Conservation (phyloP, 2,329 filamentous ascomycete genomes). For the Neonectria faginata region DNA sequence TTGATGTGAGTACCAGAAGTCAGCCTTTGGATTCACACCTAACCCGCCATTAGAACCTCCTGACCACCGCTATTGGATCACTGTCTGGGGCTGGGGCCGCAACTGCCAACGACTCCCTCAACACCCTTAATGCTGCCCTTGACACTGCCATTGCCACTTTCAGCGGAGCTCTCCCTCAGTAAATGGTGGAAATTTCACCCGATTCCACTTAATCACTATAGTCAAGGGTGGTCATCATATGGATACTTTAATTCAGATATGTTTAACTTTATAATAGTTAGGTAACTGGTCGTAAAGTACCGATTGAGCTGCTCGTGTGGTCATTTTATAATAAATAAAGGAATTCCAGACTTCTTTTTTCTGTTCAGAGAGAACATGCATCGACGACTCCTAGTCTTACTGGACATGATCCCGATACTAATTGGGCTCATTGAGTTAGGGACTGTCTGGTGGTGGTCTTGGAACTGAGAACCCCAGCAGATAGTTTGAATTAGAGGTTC, state of each 20-base stretch:
- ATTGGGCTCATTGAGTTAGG: background rate
- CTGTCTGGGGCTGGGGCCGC: background rate
- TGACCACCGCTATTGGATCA: background rate
- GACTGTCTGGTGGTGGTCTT: background rate
- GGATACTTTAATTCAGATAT: background rate
- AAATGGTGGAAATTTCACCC: background rate
- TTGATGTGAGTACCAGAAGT: background rate
- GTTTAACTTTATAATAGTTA: background rate
- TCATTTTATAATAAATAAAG: conserved; percentile 6
- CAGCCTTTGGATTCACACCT: background rate
- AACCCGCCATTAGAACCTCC: background rate
- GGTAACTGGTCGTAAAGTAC: background rate
- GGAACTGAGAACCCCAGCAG: background rate
- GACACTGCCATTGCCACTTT: background rate
- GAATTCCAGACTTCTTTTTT: background rate
- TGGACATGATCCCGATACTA: no score
- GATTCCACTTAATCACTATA: background rate
- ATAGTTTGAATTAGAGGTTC: background rate
- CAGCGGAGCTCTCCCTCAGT: background rate
- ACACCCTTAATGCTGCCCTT: background rate
- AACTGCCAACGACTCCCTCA: background rate
- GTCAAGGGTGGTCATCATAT: background rate
- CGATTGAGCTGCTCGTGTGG: background rate
- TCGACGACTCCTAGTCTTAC: background rate
- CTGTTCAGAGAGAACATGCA: background rate